Percentiles rank a stretch among this genome's conserved stretches.
phyloP scores from a whole-genome alignment of 306 rosid genomes.

The Cucurbita moschata region DNA sequence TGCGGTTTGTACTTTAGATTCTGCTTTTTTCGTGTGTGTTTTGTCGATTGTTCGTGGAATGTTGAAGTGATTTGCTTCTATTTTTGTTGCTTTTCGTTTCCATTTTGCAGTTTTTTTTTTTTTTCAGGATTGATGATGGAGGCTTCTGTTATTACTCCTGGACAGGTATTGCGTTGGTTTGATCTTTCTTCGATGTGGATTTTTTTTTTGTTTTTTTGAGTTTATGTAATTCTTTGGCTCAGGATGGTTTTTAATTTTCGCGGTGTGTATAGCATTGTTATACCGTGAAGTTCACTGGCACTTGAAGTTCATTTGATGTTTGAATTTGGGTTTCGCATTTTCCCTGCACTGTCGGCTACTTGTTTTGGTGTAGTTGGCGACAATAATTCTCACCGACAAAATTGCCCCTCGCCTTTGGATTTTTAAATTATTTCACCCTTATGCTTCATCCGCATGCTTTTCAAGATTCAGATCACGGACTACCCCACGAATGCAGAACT shows the following conservation, averaged over 20 bases:
- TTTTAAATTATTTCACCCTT: not conserved
- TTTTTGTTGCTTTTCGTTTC: not conserved
- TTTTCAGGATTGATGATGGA: not conserved
- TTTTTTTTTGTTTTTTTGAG: not conserved
- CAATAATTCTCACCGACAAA: constrained; percentile 3
- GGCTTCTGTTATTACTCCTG: not conserved
- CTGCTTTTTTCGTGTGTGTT: not conserved
- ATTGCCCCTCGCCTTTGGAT: not conserved
- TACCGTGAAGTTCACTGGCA: not conserved
- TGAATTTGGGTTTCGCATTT: not conserved
- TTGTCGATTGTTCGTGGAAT: not conserved
- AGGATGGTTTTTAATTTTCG: not conserved
- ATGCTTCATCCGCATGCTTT: not conserved
- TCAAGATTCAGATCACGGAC: not conserved
- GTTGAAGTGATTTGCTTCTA: not conserved
- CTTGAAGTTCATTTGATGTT: not conserved
- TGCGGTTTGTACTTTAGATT: not conserved
- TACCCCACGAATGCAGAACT: not conserved
- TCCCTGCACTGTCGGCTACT: not conserved
- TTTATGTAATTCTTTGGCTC: not conserved
- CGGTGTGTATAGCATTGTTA: not conserved
- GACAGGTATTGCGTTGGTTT: constrained; percentile 7
- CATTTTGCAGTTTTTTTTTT: not conserved
- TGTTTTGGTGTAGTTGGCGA: not conserved
- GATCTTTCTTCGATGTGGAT: not conserved